These are phyloP conservation scores for Cladosporium sp. DNA, from an alignment of 2,329 filamentous ascomycete species.

Conservation along the genomic window DNA sequence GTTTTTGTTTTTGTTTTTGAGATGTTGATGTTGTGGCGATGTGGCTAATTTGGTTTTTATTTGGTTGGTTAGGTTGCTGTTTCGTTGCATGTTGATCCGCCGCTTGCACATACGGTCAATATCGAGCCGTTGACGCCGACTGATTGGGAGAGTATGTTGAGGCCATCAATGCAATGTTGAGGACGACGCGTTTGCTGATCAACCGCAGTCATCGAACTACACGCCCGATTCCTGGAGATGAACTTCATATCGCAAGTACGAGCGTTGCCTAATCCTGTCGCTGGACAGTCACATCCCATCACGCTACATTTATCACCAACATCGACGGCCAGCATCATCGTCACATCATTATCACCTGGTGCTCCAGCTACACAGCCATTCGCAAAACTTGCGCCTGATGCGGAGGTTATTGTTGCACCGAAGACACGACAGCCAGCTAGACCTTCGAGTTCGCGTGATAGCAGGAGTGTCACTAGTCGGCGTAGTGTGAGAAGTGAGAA, in stretches of 20 bases:
- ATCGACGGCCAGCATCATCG: slow-evolving; percentile 86
- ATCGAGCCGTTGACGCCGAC: slow-evolving; percentile 94
- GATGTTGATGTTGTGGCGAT: not conserved
- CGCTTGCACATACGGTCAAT: slow-evolving; percentile 88
- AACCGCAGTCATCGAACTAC: slow-evolving; percentile 76
- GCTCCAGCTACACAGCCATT: slow-evolving; percentile 71
- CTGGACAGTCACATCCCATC: slow-evolving; percentile 68
- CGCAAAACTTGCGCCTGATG: slow-evolving; percentile 88
- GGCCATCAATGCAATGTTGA: not conserved
- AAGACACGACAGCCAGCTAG: slow-evolving; percentile 71
- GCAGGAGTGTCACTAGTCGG: slow-evolving; percentile 74
- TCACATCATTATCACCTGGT: slow-evolving; percentile 78
- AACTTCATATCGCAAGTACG: slow-evolving; percentile 92
- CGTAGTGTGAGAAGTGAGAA: slow-evolving; percentile 71
- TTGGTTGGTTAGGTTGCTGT: slow-evolving; percentile 54
- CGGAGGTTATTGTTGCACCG: slow-evolving; percentile 94
- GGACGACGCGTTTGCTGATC: not conserved
- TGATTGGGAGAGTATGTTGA: slow-evolving; percentile 80
- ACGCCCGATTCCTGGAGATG: slow-evolving; percentile 91
- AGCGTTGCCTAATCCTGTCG: slow-evolving; percentile 79
- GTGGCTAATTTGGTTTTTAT: slow-evolving; percentile 25
- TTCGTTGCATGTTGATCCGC: slow-evolving; percentile 81
- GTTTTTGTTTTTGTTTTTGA: not conserved
- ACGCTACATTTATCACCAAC: slow-evolving; percentile 93
- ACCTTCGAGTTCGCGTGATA: slow-evolving; percentile 68